Conservation (phyloP, 1,284 basidiomycete genomes). For the Xerocomus alliaceus region DNA sequence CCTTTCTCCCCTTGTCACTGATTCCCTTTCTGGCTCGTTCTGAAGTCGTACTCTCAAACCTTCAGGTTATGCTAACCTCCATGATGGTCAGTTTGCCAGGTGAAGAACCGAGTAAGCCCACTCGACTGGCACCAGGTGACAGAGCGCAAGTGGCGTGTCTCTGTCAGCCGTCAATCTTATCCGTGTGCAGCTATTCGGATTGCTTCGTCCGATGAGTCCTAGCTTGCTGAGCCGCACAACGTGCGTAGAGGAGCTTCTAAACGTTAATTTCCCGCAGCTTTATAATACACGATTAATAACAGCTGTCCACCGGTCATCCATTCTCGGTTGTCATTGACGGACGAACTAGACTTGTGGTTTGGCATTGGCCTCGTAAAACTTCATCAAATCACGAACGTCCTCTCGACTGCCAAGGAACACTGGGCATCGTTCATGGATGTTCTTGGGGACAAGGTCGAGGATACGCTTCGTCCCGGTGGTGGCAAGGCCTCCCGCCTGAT, state of each 20-base stretch:
- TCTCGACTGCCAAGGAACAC: conserved; percentile 96
- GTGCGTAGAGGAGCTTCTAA: not conserved
- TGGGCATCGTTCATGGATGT: conserved; percentile 92
- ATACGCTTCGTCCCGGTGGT: conserved; percentile 94
- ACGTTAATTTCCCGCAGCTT: not conserved
- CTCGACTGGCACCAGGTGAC: no score
- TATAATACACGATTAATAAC: conserved; percentile 12
- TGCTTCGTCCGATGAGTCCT: not conserved
- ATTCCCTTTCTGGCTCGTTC: not conserved
- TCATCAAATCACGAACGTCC: conserved; percentile 89
- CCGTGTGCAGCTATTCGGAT: not conserved
- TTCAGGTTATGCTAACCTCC: not conserved
- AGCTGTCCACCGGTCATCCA: not conserved
- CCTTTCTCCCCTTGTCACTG: not conserved
- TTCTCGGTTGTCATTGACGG: not conserved
- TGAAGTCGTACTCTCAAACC: not conserved
- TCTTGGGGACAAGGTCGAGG: conserved; percentile 88
- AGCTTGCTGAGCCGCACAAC: not conserved
- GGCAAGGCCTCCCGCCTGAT: conserved; percentile 91
- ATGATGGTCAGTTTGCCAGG: no score
- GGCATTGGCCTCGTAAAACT: conserved; percentile 66
- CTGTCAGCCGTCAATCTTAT: not conserved
- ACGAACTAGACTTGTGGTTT: conserved; percentile 20
- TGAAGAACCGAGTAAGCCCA: no score
- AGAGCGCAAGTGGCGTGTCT: no score